A percentile compares a stretch with the other conserved stretches of the same genome.
These are phyloP conservation scores for Rhodomyrtus tomentosa DNA, from an alignment of 345 rosid genomes.

Conservation along the genomic window DNA sequence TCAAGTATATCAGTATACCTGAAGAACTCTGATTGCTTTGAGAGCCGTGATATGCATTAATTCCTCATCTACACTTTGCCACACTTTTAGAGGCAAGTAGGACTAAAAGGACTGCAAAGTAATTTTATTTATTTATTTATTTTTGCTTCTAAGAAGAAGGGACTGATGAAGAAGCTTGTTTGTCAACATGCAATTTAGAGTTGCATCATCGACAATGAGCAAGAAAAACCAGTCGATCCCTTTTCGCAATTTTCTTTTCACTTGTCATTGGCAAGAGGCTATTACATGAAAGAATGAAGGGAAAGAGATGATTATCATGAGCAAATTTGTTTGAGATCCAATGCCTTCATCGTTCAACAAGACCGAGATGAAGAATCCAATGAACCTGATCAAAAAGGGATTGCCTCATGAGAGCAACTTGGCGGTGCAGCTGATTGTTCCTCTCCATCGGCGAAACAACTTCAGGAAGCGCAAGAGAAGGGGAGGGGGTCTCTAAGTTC, in stretches of 20 bases:
- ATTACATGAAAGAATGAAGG: not conserved
- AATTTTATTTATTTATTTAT: not conserved
- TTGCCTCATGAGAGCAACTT: conserved; percentile 39
- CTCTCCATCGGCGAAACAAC: conserved; percentile 2
- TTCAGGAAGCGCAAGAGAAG: not conserved
- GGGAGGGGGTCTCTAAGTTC: not conserved
- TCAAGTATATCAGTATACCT: not conserved
- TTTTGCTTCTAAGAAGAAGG: not conserved
- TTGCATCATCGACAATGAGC: not conserved
- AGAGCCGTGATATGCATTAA: not conserved
- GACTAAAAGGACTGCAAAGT: not conserved
- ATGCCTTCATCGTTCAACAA: not conserved
- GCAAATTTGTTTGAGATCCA: not conserved
- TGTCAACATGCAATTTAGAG: not conserved
- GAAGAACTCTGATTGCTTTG: not conserved
- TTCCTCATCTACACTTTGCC: not conserved
- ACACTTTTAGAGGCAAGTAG: not conserved
- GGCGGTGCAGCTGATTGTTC: conserved; percentile 28
- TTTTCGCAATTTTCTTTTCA: not conserved
- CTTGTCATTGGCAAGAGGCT: not conserved
- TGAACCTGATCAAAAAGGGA: conserved; percentile 63
- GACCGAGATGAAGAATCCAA: not conserved
- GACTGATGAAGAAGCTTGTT: not conserved
- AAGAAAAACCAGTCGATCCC: not conserved
- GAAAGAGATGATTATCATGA: not conserved